Conservation (phyloP, 2,329 filamentous ascomycete genomes). For the Fusarium fujikuroi region DNA sequence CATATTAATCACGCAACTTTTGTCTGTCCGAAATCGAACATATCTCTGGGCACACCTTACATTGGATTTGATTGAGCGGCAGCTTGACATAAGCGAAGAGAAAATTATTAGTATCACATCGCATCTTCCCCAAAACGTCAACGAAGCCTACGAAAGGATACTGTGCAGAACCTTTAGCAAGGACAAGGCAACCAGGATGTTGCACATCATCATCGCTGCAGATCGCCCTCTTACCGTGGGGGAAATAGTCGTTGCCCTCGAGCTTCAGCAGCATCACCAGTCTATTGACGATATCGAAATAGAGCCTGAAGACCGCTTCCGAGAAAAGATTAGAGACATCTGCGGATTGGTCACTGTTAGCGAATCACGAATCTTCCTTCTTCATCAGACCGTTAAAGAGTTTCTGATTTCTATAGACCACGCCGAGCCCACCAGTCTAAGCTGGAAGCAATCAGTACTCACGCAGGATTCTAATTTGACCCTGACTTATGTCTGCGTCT, state of each 20-base stretch:
- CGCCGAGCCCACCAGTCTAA: accelerated
- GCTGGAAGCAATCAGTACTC: neutral
- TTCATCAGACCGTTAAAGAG: neutral
- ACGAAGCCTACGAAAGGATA: neutral
- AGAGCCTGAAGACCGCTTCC: neutral
- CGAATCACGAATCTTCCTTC: neutral
- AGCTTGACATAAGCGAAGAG: neutral
- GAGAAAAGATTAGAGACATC: neutral
- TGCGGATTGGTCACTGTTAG: neutral
- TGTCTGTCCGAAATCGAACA: neutral
- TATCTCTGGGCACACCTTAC: neutral
- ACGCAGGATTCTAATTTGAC: neutral
- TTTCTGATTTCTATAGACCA: neutral
- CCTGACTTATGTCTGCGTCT: neutral
- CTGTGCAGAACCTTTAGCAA: neutral
- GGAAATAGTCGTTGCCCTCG: neutral
- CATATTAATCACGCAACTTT: neutral
- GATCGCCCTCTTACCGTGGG: neutral
- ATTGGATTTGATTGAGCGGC: neutral
- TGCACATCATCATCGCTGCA: neutral
- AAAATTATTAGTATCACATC: neutral
- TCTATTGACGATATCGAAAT: neutral
- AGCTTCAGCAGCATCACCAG: neutral
- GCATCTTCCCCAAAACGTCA: neutral
- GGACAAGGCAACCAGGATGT: neutral